phyloP scores from a whole-genome alignment of 148 eudicot species.

The Camellia japonica region DNA sequence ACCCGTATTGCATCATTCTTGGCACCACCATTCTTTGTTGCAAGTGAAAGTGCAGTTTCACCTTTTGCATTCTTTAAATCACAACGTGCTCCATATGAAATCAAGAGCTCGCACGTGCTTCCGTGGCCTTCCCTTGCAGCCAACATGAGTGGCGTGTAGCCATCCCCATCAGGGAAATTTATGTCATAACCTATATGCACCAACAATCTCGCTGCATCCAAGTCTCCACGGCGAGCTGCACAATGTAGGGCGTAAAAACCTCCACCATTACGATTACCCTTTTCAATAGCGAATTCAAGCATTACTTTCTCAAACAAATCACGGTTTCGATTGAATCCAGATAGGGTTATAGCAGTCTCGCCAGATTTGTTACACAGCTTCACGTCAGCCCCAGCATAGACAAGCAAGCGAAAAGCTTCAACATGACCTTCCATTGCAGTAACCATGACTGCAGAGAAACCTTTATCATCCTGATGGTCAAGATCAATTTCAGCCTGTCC shows the following conservation, averaged over 20 bases:
- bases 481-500: conserved; percentile 44
- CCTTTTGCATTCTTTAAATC: conserved; percentile 48
- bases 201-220: conserved; percentile 56
- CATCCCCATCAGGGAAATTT: conserved; percentile 55
- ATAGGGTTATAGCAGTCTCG: conserved; percentile 57
- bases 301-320: conserved; percentile 80
- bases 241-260: conserved; percentile 75
- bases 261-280: conserved; percentile 54
- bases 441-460: conserved; percentile 73
- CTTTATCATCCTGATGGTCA: conserved; percentile 57
- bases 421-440: conserved; percentile 77
- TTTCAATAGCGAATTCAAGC: conserved; percentile 78
- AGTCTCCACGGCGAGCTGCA: conserved; percentile 78
- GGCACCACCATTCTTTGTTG: conserved; percentile 29
- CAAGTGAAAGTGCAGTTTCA: conserved; percentile 70
- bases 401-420: conserved; percentile 70
- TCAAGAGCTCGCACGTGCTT: conserved; percentile 49
- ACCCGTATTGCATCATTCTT: conserved; percentile 44
- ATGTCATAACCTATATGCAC: conserved; percentile 67
- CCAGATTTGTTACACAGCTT: conserved; percentile 60
- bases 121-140: conserved; percentile 81
- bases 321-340: conserved; percentile 35
- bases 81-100: conserved; percentile 53
- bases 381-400: conserved; percentile 80
- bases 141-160: conserved; percentile 83